These are phyloP conservation scores for Grosmannia serpens DNA, from an alignment of 2,329 filamentous ascomycete species.

Conservation along the genomic window DNA sequence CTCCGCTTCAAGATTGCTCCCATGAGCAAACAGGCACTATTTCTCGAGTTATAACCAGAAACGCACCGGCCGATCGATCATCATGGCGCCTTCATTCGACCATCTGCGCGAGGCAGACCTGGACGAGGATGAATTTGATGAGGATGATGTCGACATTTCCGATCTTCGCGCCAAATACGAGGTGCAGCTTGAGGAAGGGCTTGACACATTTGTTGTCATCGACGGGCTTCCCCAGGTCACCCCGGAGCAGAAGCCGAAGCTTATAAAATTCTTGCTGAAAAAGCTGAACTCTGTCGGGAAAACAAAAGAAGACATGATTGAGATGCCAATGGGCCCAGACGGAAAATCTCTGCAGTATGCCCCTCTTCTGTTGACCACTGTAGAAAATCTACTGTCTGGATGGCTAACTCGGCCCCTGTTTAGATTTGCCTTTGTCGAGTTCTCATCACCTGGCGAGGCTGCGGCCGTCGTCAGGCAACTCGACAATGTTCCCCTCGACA, in stretches of 20 bases:
- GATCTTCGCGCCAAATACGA: conserved; percentile 92
- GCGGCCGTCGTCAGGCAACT: conserved; percentile 81
- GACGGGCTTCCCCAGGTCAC: conserved; percentile 86
- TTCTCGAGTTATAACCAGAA: neutral
- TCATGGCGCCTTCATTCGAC: conserved; percentile 90
- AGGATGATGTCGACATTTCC: conserved; percentile 89
- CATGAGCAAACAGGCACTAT: neutral
- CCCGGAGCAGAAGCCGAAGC: conserved; percentile 84
- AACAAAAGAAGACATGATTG: conserved; percentile 75
- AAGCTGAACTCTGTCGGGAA: conserved; percentile 80
- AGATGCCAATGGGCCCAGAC: conserved; percentile 86
- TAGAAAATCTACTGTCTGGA: neutral
- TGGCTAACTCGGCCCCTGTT: neutral
- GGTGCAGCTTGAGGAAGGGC: conserved; percentile 88
- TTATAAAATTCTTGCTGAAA: conserved; percentile 91
- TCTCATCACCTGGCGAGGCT: conserved; percentile 80
- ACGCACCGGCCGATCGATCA: conserved; percentile 26
- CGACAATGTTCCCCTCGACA: conserved; percentile 80
- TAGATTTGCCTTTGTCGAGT: conserved; percentile 96
- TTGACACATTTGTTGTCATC: conserved; percentile 92
- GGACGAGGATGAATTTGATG: conserved; percentile 73
- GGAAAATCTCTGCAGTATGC: conserved; percentile 72
- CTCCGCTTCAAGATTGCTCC: neutral
- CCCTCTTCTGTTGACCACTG: neutral
- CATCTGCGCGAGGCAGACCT: conserved; percentile 85